These are phyloP conservation scores for Dovyalis caffra DNA, from an alignment of 345 rosid genomes.

Conservation along the genomic window DNA sequence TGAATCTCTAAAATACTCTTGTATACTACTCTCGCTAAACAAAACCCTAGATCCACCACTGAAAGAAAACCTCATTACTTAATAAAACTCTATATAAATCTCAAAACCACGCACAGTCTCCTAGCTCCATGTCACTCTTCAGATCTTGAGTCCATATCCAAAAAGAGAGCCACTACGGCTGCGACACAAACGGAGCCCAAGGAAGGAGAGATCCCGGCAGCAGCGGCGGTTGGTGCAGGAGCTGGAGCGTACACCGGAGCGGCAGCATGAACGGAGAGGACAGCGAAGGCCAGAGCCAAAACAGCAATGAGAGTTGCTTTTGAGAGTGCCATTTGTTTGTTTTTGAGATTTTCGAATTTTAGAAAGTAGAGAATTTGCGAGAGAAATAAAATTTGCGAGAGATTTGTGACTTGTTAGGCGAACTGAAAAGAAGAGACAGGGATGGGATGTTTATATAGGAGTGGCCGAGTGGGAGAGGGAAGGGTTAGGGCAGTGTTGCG, in stretches of 20 bases:
- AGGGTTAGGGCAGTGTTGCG: background rate
- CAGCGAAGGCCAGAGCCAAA: conserved; percentile 28
- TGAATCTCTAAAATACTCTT: background rate
- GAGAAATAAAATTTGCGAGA: background rate
- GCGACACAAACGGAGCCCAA: conserved; percentile 39
- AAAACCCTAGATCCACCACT: conserved; percentile 1
- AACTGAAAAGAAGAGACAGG: background rate
- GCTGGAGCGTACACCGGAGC: conserved; percentile 46
- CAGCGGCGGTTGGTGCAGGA: conserved; percentile 50
- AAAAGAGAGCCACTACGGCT: conserved; percentile 40
- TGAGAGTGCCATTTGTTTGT: conserved; percentile 40
- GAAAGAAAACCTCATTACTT: background rate
- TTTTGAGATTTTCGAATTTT: too few species aligned
- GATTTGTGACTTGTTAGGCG: background rate
- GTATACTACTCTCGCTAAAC: background rate
- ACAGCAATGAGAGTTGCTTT: conserved; percentile 37
- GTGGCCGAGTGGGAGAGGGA: background rate
- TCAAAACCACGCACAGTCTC: background rate
- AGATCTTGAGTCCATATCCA: conserved; percentile 53
- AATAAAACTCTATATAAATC: background rate
- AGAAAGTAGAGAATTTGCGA: background rate
- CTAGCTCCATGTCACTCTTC: conserved; percentile 15
- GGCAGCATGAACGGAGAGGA: conserved; percentile 33
- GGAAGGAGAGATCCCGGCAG: conserved; percentile 43
- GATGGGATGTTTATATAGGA: background rate